phyloP scores from a whole-genome alignment of 495 filamentous ascomycete genomes.

The Cladorrhinum samala region DNA sequence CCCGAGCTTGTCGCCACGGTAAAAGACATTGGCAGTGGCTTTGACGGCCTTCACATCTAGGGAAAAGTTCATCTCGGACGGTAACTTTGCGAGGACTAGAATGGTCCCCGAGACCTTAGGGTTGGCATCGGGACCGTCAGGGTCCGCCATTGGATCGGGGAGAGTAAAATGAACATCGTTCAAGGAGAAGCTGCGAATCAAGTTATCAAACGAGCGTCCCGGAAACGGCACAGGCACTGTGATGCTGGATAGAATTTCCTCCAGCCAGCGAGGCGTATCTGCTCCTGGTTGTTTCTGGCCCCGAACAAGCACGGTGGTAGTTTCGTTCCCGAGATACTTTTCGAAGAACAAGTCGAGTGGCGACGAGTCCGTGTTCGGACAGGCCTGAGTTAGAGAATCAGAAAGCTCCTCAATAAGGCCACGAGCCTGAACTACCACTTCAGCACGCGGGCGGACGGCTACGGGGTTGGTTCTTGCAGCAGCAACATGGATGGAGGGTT shows the following conservation, averaged over 20 bases:
- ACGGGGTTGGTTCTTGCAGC: slow-evolving; percentile 62
- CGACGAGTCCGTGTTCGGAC: slow-evolving; percentile 68
- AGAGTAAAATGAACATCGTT: slow-evolving; percentile 76
- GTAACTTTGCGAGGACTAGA: slow-evolving; percentile 65
- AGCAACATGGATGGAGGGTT: slow-evolving; percentile 57
- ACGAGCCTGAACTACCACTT: slow-evolving; percentile 60
- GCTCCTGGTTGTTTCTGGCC: slow-evolving; percentile 61
- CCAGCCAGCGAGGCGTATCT: slow-evolving; percentile 72
- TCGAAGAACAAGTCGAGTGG: slow-evolving; percentile 80
- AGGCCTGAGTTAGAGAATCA: slow-evolving; percentile 58
- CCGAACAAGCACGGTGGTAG: slow-evolving; percentile 71
- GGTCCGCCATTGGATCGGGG: slow-evolving; percentile 69
- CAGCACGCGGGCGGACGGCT: slow-evolving; percentile 55
- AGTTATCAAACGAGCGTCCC: slow-evolving; percentile 67
- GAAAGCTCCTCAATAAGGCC: slow-evolving; percentile 67
- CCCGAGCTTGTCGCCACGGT: slow-evolving; percentile 68
- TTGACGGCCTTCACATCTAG: slow-evolving; percentile 68
- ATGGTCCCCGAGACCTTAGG: slow-evolving; percentile 78
- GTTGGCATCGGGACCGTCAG: slow-evolving; percentile 64
- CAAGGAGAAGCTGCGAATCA: slow-evolving; percentile 81
- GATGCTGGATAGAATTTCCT: slow-evolving; percentile 70
- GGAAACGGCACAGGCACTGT: slow-evolving; percentile 80
- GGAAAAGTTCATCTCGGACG: slow-evolving; percentile 77
- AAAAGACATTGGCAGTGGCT: slow-evolving; percentile 72
- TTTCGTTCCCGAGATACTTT: slow-evolving; percentile 71